Conservation (phyloP, 176 grass and related monocot genomes). For the Melocanna baccifera region DNA sequence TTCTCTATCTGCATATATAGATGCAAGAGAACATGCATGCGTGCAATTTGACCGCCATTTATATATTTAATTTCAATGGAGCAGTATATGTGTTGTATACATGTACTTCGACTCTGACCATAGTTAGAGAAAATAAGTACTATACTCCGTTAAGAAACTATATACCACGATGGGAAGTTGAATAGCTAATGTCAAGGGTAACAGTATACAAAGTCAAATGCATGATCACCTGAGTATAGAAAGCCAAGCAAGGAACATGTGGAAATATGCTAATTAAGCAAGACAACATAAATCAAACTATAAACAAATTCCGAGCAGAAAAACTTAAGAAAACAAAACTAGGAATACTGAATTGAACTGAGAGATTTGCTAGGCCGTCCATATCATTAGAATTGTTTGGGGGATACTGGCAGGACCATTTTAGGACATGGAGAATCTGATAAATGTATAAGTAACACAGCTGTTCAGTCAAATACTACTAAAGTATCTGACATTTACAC, state of each 20-base stretch:
- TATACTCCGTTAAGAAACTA: too few species aligned
- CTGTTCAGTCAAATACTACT: background rate
- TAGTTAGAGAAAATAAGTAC: background rate
- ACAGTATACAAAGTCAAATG: too few species aligned
- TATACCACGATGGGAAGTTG: too few species aligned
- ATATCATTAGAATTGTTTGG: background rate
- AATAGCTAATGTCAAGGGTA: too few species aligned
- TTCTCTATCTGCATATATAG: too few species aligned
- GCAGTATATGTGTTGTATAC: too few species aligned
- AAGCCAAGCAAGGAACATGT: background rate
- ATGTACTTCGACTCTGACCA: background rate
- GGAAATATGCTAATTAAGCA: background rate
- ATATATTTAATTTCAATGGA: background rate
- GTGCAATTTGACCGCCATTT: background rate
- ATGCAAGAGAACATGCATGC: too few species aligned
- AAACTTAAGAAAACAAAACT: background rate
- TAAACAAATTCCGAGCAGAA: background rate
- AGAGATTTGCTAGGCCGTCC: background rate
- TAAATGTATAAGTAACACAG: background rate
- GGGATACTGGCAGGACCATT: background rate
- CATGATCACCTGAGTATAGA: background rate
- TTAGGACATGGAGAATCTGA: background rate
- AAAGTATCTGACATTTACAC: background rate
- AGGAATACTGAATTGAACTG: background rate
- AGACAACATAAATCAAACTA: background rate